Conservation (phyloP, 148 eudicot genomes). For the Arctostaphylos glauca region DNA sequence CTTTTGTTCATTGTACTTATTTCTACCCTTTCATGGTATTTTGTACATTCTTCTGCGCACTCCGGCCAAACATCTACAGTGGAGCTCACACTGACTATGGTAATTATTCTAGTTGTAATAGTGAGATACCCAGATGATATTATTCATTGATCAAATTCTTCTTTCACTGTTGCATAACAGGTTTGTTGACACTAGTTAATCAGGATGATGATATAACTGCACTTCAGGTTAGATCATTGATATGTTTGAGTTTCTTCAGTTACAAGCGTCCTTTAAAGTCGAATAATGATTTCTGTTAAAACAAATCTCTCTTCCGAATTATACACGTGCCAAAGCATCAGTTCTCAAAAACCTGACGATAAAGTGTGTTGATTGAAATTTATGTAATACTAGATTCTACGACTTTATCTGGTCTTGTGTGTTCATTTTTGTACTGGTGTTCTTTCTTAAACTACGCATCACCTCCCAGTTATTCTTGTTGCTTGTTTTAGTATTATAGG, state of each 20-base stretch:
- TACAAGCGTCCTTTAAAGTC: neutral
- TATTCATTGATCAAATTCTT: conserved; percentile 2
- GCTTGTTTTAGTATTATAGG: neutral
- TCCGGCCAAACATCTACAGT: conserved; percentile 40
- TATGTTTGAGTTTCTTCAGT: conserved; percentile 4
- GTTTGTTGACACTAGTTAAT: conserved; percentile 85
- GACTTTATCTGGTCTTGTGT: neutral
- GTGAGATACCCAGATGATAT: conserved; percentile 4
- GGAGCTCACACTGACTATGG: conserved; percentile 98
- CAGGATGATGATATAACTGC: conserved; percentile 88
- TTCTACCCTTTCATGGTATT: conserved; percentile 8
- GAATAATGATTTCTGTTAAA: neutral
- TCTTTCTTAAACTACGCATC: neutral
- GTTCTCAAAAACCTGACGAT: neutral
- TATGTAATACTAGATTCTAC: neutral
- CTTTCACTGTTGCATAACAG: conserved; percentile 32
- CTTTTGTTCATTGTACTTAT: conserved; percentile 10
- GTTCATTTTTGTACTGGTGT: neutral
- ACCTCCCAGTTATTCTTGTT: neutral
- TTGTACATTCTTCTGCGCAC: conserved; percentile 19
- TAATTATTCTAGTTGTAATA: conserved; percentile 23
- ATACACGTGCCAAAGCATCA: neutral
- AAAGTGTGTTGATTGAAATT: neutral
- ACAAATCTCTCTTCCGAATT: neutral
- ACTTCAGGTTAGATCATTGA: conserved; percentile 53